Evolutionary conservation across 2,329 filamentous ascomycete genomes (phyloP).

Genomic region (Trichoderma koningii): DNA sequence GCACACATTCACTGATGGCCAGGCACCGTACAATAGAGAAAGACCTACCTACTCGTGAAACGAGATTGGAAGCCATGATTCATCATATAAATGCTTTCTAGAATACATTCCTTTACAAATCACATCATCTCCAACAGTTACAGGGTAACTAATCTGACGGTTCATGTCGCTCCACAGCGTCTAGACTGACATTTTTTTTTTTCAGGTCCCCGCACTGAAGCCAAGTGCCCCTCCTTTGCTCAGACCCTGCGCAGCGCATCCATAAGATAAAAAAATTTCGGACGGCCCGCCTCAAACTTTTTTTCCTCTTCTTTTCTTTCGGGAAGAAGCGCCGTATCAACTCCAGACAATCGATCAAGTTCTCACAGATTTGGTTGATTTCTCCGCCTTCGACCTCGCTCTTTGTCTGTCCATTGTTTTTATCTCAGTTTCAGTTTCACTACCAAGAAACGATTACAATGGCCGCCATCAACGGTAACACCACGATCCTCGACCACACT

Average conservation of each 20-base stretch:
- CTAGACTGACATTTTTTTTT: no score
- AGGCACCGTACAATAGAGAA: no score
- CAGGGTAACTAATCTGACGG: no score
- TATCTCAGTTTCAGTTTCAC: background rate
- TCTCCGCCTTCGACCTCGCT: constrained; percentile 48
- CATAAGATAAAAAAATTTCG: constrained; percentile 47
- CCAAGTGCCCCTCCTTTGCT: constrained; percentile 24
- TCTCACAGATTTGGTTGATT: constrained; percentile 38
- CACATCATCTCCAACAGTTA: no score
- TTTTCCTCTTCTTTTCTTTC: constrained; percentile 49
- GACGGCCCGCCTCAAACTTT: constrained; percentile 40
- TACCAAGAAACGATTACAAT: constrained; percentile 51
- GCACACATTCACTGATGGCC: no score
- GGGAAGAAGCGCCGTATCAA: constrained; percentile 55
- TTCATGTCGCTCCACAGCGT: no score
- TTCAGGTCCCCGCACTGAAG: no score
- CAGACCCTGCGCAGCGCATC: constrained; percentile 8
- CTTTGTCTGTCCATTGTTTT: constrained; percentile 35
- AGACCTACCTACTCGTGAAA: no score
- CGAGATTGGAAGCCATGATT: no score
- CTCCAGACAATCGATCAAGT: constrained; percentile 40
- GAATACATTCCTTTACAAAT: no score
- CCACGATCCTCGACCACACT: constrained; percentile 69
- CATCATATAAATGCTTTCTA: no score
- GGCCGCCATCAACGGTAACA: constrained; percentile 60